These are phyloP conservation scores for Pythium dissimile DNA, from an alignment of 352 stramenopile genomes.

Conservation along the genomic window DNA sequence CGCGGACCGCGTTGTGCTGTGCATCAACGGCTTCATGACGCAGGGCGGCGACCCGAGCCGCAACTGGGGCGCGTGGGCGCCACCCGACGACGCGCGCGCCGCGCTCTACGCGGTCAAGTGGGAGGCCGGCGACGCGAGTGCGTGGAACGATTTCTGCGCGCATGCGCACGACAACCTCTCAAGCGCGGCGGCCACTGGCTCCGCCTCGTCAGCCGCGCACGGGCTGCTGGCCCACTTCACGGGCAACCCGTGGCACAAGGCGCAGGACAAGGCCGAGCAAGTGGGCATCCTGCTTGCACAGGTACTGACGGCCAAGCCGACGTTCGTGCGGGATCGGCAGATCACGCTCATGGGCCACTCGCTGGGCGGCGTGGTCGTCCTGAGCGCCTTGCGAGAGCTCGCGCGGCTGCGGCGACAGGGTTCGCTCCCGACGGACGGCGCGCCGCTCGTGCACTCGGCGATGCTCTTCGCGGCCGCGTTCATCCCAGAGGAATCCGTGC, in stretches of 20 bases:
- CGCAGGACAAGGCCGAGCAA: constrained; percentile 75
- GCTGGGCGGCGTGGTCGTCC: constrained; percentile 70
- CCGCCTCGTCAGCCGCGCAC: constrained; percentile 25
- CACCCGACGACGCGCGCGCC: constrained; percentile 18
- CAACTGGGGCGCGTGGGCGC: constrained; percentile 63
- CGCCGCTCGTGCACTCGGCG: constrained; percentile 41
- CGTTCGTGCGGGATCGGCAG: constrained; percentile 44
- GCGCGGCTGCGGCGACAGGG: constrained; percentile 31
- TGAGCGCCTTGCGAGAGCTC: constrained; percentile 69
- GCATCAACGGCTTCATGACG: constrained; percentile 88
- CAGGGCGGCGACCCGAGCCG: constrained; percentile 55
- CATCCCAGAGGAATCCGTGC: constrained; percentile 32
- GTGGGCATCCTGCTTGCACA: constrained; percentile 71
- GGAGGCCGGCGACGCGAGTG: constrained; percentile 67
- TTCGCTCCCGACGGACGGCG: not conserved
- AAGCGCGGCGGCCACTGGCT: not conserved
- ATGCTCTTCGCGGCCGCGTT: constrained; percentile 76
- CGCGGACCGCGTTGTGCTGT: constrained; percentile 64
- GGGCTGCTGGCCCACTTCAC: constrained; percentile 70
- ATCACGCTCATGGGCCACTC: constrained; percentile 80
- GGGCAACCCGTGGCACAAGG: constrained; percentile 82
- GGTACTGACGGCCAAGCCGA: constrained; percentile 49
- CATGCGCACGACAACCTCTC: constrained; percentile 64
- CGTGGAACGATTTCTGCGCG: constrained; percentile 79
- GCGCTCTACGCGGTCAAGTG: constrained; percentile 73